phyloP scores from a whole-genome alignment of 2,329 filamentous ascomycete species.

The Dactylellina cionopaga region DNA sequence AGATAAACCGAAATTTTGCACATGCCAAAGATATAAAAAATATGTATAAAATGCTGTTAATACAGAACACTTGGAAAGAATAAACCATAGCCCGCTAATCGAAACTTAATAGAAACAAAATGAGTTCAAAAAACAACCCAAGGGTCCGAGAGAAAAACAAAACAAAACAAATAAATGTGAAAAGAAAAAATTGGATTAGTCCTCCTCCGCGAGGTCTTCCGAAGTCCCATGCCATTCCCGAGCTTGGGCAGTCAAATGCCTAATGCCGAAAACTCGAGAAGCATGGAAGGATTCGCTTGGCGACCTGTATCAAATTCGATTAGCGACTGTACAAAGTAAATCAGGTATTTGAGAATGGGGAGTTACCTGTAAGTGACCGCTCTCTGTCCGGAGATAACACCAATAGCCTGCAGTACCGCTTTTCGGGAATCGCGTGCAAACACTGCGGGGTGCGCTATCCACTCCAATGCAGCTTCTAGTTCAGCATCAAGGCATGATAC shows the following conservation, averaged over 20 bases:
- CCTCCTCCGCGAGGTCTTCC: conserved; percentile 57
- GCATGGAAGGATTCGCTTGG: conserved; percentile 92
- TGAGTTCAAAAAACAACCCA: conserved; percentile 39
- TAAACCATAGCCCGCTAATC: conserved; percentile 53
- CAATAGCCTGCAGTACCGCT: conserved; percentile 93
- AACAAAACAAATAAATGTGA: conserved; percentile 40
- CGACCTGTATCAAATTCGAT: conserved; percentile 64
- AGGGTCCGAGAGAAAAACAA: too few relatives aligned
- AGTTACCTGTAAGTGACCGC: conserved; percentile 79
- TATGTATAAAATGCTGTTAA: conserved; percentile 43
- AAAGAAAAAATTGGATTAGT: conserved; percentile 47
- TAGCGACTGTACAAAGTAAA: background rate
- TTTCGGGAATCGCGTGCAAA: conserved; percentile 95
- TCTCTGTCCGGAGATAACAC: conserved; percentile 92
- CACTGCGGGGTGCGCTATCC: conserved; percentile 96
- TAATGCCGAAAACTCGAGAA: conserved; percentile 80
- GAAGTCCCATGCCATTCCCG: conserved; percentile 83
- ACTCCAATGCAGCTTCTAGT: conserved; percentile 88
- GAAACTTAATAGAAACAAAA: conserved; percentile 53
- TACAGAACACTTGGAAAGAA: conserved; percentile 47
- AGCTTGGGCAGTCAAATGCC: conserved; percentile 80
- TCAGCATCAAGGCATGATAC: conserved; percentile 90
- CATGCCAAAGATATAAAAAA: conserved; percentile 42
- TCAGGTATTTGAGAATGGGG: background rate
- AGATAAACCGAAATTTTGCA: conserved; percentile 27